Conservation (phyloP, 2,329 filamentous ascomycete genomes). For the Myriosclerotinia duriaeana region DNA sequence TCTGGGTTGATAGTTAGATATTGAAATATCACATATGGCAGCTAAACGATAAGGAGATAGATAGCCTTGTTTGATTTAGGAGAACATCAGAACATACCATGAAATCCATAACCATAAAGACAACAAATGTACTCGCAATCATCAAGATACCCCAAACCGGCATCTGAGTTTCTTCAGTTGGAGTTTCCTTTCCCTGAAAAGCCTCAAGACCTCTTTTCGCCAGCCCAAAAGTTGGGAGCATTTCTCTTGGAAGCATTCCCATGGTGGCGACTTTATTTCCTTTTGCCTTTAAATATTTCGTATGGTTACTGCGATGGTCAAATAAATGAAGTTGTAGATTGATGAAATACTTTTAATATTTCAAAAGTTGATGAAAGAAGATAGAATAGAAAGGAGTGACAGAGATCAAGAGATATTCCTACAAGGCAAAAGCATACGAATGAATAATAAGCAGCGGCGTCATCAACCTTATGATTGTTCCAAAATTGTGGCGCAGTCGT, state of each 20-base stretch:
- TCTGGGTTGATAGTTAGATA: conserved; percentile 33
- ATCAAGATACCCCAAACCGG: conserved; percentile 33
- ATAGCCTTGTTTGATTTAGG: background rate
- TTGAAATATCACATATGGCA: background rate
- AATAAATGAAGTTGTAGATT: background rate
- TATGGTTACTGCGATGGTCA: background rate
- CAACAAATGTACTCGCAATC: conserved; percentile 25
- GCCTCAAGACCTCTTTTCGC: conserved; percentile 11
- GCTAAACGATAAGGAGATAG: background rate
- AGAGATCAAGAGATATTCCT: background rate
- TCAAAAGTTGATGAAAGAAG: background rate
- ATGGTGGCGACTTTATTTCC: background rate
- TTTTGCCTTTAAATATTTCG: background rate
- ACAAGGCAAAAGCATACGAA: background rate
- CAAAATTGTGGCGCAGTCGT: conserved; percentile 8
- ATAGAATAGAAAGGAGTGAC: background rate
- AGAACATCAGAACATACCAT: conserved; percentile 26
- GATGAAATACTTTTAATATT: background rate
- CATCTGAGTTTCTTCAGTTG: conserved; percentile 22
- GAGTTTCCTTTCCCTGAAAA: background rate
- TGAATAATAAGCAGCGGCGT: background rate
- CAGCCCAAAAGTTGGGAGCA: background rate
- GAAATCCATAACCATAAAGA: conserved; percentile 25
- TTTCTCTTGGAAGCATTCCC: conserved; percentile 4
- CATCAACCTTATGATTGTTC: background rate